phyloP scores from a whole-genome alignment of 139 green algal species.

The Nannochloris sp. region DNA sequence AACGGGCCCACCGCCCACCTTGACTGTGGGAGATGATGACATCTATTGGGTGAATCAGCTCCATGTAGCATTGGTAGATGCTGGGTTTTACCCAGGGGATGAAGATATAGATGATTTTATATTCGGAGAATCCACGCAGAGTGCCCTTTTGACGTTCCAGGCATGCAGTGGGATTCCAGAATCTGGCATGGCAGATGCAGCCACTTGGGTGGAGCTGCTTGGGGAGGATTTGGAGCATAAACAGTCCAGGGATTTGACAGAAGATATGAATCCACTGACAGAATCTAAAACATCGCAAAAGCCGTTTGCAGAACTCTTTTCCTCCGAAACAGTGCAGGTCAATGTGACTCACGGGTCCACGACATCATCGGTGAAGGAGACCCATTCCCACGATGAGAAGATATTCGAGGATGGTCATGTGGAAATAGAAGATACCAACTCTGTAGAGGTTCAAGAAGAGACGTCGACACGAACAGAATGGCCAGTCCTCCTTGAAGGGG shows the following conservation, averaged over 20 bases:
- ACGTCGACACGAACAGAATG: slow-evolving; percentile 17
- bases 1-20: slow-evolving; percentile 37
- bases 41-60: slow-evolving; percentile 69
- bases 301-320: slow-evolving; percentile 12
- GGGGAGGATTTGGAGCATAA: slow-evolving; percentile 17
- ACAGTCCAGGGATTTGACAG: slow-evolving; percentile 7
- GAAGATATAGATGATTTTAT: slow-evolving; percentile 57
- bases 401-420: background rate
- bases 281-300: background rate
- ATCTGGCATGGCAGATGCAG: slow-evolving; percentile 52
- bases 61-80: slow-evolving; percentile 32
- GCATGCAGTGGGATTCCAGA: slow-evolving; percentile 50
- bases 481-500: slow-evolving; percentile 49
- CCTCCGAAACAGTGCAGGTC: background rate
- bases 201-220: slow-evolving; percentile 57
- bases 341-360: background rate
- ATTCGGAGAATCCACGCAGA: slow-evolving; percentile 35
- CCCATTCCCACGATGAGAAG: background rate
- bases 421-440: background rate
- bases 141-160: slow-evolving; percentile 44
- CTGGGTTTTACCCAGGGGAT: slow-evolving; percentile 56
- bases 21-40: slow-evolving; percentile 60
- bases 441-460: background rate
- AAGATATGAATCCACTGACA: background rate
- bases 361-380: background rate